Conservation (phyloP, 345 rosid species). For the Diplotaxis tenuifolia region DNA sequence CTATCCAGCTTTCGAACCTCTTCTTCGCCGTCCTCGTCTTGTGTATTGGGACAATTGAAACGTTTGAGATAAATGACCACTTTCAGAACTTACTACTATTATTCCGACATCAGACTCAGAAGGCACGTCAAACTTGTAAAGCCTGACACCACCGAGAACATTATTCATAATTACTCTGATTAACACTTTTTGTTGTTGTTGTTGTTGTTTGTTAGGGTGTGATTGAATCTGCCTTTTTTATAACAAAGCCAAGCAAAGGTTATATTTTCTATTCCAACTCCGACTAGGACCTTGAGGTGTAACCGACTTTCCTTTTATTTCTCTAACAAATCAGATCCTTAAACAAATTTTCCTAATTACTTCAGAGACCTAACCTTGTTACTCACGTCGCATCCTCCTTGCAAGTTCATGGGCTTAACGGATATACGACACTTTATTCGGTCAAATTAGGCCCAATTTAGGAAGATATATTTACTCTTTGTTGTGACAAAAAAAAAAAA, state of each 20-base stretch:
- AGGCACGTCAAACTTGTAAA: conserved; percentile 23
- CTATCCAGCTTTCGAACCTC: conserved; percentile 11
- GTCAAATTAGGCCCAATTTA: no score
- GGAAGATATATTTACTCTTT: no score
- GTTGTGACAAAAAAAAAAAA: no score
- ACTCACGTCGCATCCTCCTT: no score
- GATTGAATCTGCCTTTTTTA: not conserved
- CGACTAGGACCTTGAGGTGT: not conserved
- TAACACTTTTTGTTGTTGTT: not conserved
- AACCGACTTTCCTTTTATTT: not conserved
- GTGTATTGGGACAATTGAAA: not conserved
- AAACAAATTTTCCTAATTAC: no score
- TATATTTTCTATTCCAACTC: not conserved
- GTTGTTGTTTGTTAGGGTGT: not conserved
- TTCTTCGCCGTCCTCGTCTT: not conserved
- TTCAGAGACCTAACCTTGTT: no score
- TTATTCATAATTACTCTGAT: not conserved
- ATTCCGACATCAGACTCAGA: not conserved
- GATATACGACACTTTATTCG: no score
- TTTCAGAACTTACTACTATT: not conserved
- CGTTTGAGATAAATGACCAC: not conserved
- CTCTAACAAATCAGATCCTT: not conserved
- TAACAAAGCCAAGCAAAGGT: not conserved
- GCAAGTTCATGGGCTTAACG: no score
- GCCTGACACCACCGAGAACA: not conserved